Conservation (phyloP, 2,329 filamentous ascomycete genomes). For the Leptographium flavum region DNA sequence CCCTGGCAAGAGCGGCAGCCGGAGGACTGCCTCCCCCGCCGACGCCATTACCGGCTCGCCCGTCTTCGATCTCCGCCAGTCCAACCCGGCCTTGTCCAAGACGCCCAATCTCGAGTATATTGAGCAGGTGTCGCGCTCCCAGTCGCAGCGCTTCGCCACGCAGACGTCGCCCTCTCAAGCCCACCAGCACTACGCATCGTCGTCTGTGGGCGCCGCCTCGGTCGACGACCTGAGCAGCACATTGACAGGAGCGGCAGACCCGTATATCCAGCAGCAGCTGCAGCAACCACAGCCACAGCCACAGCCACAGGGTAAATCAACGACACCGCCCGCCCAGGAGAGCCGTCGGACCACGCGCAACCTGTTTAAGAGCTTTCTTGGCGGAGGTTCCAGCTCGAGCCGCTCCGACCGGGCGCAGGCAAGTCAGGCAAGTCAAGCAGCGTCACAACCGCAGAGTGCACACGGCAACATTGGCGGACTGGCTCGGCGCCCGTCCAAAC, state of each 20-base stretch:
- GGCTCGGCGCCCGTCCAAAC: slow-evolving; percentile 41
- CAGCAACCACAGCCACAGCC: slow-evolving; percentile 13
- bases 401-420: slow-evolving; percentile 14
- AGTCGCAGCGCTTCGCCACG: slow-evolving; percentile 33
- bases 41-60: background rate
- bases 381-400: slow-evolving; percentile 22
- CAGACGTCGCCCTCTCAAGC: slow-evolving; percentile 16
- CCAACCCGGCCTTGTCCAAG: slow-evolving; percentile 12
- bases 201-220: slow-evolving; percentile 19
- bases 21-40: slow-evolving; percentile 11
- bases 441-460: slow-evolving; percentile 16
- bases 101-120: slow-evolving; percentile 25
- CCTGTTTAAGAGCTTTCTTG: slow-evolving; percentile 39
- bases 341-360: slow-evolving; percentile 33
- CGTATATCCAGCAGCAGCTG: slow-evolving; percentile 14
- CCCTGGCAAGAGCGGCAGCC: slow-evolving; percentile 15
- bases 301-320: slow-evolving; percentile 5
- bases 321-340: slow-evolving; percentile 7
- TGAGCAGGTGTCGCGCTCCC: slow-evolving; percentile 34
- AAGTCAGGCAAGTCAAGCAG: slow-evolving; percentile 11
- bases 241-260: slow-evolving; percentile 7
- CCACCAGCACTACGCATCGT: slow-evolving; percentile 20
- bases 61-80: slow-evolving; percentile 2
- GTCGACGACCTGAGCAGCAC: slow-evolving; percentile 26
- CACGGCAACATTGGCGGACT: slow-evolving; percentile 37